Evolutionary conservation across 2,329 filamentous ascomycete species (phyloP), one percentile per base, ranked within the genome.

Genomic region (Stemphylium vesicarium): DNA sequence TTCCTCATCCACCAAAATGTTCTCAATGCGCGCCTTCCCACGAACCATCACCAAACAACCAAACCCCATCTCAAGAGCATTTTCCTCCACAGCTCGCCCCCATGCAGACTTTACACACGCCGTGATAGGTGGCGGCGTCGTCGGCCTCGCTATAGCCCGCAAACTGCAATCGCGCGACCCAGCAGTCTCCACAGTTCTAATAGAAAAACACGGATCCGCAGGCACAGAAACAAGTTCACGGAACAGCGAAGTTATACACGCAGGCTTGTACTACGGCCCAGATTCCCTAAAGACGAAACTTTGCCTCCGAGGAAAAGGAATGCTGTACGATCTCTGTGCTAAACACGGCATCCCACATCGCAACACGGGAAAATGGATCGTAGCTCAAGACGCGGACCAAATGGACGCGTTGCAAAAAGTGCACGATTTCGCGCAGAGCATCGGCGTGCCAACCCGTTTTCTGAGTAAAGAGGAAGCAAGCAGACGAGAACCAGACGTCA

Each of bases 171-270:
- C 77, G 53, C 79, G 82, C 55, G 80, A 85, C 29, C 79, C 81
- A 16, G 79, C 81, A 16, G 82, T 83, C 5, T 85, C 85, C 2
- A 94, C 91, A 0, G 82, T 96, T 11, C 80, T 96, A 49, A 85
- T 97, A 1, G 93, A 97, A 77, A 86, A 90, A 22, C 90, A 96
- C 79, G 76, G 81, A 18, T 81, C 84, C 45, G 82, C 90, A 22
- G 93, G 93, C 44, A 94, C 87, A 24, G 93, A 97, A 79, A 96
- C 92, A 0, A 93, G 89, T 59, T 91, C 89, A 62, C 88, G 93
- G 64, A 97, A 96, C 79, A 94, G 90, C 70, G 93, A 98, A 83
- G 94, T 98, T 50, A 96, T 99, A 66, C 95, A 99, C 75, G 95
- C 91, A 1, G 95, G 95, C 12, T 84, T 98, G 60, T 98, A 97